Evolutionary conservation across 2,329 filamentous ascomycete species (phyloP), one percentile per base, ranked within the genome.

Genomic region (Pseudogymnoascus sp.): DNA sequence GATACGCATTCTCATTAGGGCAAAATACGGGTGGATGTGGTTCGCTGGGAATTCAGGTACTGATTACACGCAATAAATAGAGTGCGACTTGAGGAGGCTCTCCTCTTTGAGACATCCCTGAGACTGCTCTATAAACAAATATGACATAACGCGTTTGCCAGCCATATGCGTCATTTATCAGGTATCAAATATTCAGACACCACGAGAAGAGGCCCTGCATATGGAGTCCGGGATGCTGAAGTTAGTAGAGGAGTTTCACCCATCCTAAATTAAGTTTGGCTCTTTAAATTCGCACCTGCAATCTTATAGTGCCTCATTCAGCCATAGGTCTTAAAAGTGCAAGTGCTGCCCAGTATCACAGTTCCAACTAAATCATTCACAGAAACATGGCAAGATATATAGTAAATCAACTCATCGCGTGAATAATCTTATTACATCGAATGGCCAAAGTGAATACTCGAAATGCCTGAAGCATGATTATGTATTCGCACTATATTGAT

Each of bases 31-130:
- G 29, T 12, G 29, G 25, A 18, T 55, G 15, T 13, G 48, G 48
- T 55, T 55, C 48, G 48, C 15, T 35, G 10, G 48, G 21, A 35
- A 33, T 8, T 2, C n/a, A 55, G 48, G 29, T 13, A 18, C n/a
- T 55, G 29, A 35, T 33, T 55, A 12, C 5, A 33, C 35, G 10
- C 15, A 55, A 55, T 29, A 18, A 55, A 12, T 55, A 27, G 48
- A 13, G 48, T 55, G 45, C 27, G 31, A 4, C 9, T 55, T 9
- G n/a, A 55, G 48, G 29, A 33, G 27, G 5, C 13, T 35, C 48
- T 4, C 48, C 48, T 21, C 48, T 55, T 55, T 55, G 48, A 55
- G 48, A 55, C 48, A 33, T 33, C 48, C 48, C 48, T 55, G 48
- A 35, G 48, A 55, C 48, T 55, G 8, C 7, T 31, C 25, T 21